Evolutionary conservation across 345 rosid genomes (phyloP).

Genomic region (Citrus reticulata): DNA sequence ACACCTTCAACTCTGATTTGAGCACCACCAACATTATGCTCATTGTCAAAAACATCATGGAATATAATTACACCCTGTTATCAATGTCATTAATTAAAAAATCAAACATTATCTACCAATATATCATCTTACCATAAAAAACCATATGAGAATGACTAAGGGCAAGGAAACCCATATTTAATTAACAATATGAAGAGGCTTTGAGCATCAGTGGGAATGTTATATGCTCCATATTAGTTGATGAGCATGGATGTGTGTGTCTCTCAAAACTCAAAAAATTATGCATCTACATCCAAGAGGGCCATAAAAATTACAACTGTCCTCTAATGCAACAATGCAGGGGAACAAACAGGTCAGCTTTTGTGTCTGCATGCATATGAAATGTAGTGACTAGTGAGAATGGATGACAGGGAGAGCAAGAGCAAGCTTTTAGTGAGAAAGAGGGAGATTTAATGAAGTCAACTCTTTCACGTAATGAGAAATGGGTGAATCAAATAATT

Average conservation of each 20-base stretch:
- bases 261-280: not conserved
- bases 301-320: not conserved
- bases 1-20: constrained; percentile 97
- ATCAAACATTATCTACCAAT: not conserved
- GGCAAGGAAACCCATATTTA: not conserved
- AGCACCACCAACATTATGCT: constrained; percentile 89
- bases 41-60: constrained; percentile 89
- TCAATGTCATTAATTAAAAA: constrained; percentile 12
- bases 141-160: not conserved
- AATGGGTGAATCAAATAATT: not conserved
- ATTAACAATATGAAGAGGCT: not conserved
- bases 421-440: not conserved
- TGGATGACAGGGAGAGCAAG: not conserved
- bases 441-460: not conserved
- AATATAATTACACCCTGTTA: constrained; percentile 92
- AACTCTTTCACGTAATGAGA: not conserved
- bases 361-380: not conserved
- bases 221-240: not conserved
- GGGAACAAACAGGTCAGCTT: no score
- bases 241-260: not conserved
- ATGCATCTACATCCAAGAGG: not conserved
- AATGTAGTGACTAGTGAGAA: not conserved
- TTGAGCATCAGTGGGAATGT: not conserved
- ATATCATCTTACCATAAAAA: not conserved
- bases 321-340: not conserved